Base-by-base conservation (phyloP, 306 rosid species). In the Cucumis cinereus region DNA sequence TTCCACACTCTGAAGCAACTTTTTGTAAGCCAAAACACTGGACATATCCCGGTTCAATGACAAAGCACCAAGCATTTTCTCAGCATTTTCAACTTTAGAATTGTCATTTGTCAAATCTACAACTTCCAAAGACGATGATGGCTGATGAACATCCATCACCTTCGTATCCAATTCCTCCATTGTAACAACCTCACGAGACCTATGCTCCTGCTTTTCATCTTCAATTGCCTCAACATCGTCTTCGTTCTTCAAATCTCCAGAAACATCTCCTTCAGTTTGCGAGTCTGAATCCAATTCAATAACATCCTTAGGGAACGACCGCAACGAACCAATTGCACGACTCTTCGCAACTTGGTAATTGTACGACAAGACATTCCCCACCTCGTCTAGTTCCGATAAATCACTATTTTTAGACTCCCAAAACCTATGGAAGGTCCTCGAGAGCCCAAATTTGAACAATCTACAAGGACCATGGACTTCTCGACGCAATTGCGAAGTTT, bases 401-500 rank as follows among this genome's bases (percentile, higher is more conserved):
- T 43, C 69, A n/a, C 79, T 13, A 23, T 60, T 79, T 36, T 73
- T 78, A 8, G 43, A 24, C 54, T 77, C 68, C 14, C 79, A 74
- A 19, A 38, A 49, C 8, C 57, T 56, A 55, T 22, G 70, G 35
- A 30, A 68, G 73, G 71, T 53, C 35, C 73, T 69, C 0, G 66
- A 9, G 10, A 82, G 62, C 23, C 83, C 79, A 71, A 88, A 88
- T 53, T 84, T 92, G n/a, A 54, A 71, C 14, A 81, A 63, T 28
- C 88, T 84, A 58, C 90, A 89, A 23, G 99, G 99, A 33, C 92
- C 98, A 59, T 85, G 99, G 67, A 90, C 80, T 77, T 82, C 82
- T 52, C 97, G 86, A 2, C 53, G 56, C 40, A 87, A 62, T 26
- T 88, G 87, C 9, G 80, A 38, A 77, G 86, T 84, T 9, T 66